These are phyloP conservation scores for Pyricularia sp. DNA, from an alignment of 2,329 filamentous ascomycete species.

Conservation along the genomic window DNA sequence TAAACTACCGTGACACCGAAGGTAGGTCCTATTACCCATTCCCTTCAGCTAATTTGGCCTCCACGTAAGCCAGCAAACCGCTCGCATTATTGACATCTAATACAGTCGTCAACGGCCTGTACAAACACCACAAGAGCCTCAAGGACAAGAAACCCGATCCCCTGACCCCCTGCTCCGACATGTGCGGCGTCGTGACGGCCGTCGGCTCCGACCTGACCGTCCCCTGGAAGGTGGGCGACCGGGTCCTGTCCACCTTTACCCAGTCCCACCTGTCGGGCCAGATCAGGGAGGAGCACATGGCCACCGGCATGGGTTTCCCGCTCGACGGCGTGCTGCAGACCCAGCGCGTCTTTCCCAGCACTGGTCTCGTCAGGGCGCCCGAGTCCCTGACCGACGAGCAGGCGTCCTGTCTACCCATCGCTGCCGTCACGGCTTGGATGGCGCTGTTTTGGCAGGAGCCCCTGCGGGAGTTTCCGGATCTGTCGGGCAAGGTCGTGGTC, in stretches of 20 bases:
- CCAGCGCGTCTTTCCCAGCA: slow-evolving; percentile 48
- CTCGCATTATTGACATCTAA: too few relatives aligned
- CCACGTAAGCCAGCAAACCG: too few relatives aligned
- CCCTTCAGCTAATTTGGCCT: too few relatives aligned
- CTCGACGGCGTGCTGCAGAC: slow-evolving; percentile 47
- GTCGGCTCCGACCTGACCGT: slow-evolving; percentile 29
- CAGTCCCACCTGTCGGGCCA: slow-evolving; percentile 49
- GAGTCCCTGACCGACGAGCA: slow-evolving; percentile 49
- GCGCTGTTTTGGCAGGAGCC: slow-evolving; percentile 51
- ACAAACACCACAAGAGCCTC: slow-evolving; percentile 47
- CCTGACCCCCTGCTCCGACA: slow-evolving; percentile 60
- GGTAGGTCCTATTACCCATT: slow-evolving; percentile 19
- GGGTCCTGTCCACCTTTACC: slow-evolving; percentile 59
- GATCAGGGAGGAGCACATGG: slow-evolving; percentile 44
- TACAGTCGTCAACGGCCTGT: slow-evolving; percentile 54
- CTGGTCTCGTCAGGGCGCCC: slow-evolving; percentile 46
- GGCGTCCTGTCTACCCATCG: slow-evolving; percentile 51
- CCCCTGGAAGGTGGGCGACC: slow-evolving; percentile 45
- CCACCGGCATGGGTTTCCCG: slow-evolving; percentile 50
- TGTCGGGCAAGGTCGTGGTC: slow-evolving; percentile 30
- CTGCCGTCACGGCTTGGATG: slow-evolving; percentile 57
- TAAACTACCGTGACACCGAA: slow-evolving; percentile 42
- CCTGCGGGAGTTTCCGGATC: slow-evolving; percentile 33
- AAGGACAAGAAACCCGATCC: slow-evolving; percentile 21
- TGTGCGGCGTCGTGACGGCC: slow-evolving; percentile 52